phyloP scores from a whole-genome alignment of 306 rosid species.

The Mucuna pruriens region DNA sequence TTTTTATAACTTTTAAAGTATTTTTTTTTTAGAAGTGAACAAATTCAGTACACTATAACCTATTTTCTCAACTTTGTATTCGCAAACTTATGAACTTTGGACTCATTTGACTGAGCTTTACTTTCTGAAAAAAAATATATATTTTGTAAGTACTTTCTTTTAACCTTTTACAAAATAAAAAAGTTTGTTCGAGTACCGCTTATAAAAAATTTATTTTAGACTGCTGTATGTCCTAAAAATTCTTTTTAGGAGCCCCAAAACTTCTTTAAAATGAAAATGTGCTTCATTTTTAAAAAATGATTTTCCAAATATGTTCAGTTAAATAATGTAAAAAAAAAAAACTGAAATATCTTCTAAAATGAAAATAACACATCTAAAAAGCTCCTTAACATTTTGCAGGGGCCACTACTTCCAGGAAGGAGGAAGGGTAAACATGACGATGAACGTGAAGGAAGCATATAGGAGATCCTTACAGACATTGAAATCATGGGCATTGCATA shows the following conservation, averaged over 20 bases:
- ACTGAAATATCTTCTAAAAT: background rate
- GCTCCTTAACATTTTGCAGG: conserved; percentile 48
- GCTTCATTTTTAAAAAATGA: background rate
- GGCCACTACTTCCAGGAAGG: conserved; percentile 80
- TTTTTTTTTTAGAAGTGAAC: too few species aligned
- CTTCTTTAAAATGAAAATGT: background rate
- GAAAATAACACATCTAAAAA: background rate
- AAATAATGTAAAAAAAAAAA: background rate
- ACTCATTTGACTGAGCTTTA: background rate
- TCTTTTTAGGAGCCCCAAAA: background rate
- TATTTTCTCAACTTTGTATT: background rate
- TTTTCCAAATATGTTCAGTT: background rate
- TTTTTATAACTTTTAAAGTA: too few species aligned
- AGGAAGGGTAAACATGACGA: conserved; percentile 56
- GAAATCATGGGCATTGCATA: conserved; percentile 72
- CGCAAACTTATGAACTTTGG: background rate
- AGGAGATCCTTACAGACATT: conserved; percentile 70
- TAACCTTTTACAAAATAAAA: background rate
- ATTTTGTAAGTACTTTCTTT: background rate
- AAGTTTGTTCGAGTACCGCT: too few species aligned
- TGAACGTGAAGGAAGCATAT: conserved; percentile 77
- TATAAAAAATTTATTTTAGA: too few species aligned
- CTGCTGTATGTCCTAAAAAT: background rate
- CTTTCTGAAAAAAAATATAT: background rate
- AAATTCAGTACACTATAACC: too few species aligned